These are phyloP conservation scores for Microbotryum lychnidis-dioicae DNA, from an alignment of 1,284 basidiomycete genomes.

Conservation along the genomic window DNA sequence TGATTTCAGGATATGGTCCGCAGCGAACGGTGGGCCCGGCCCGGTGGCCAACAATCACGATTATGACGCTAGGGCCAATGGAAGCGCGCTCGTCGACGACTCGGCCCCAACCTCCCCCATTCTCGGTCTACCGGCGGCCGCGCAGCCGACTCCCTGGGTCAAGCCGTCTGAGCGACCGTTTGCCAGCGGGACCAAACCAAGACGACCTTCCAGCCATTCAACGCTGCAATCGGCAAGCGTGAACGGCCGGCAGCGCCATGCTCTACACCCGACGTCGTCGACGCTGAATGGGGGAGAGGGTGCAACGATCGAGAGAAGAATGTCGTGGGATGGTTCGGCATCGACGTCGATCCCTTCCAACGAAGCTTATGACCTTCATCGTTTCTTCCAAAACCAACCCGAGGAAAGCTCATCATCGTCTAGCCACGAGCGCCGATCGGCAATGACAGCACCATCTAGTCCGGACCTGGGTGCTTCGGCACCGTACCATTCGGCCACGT, in stretches of 20 bases:
- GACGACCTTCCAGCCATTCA: neutral
- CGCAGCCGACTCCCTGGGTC: neutral
- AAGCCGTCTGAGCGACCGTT: neutral
- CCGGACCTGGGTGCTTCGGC: constrained; percentile 20
- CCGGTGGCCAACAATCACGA: neutral
- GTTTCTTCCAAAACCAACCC: constrained; percentile 29
- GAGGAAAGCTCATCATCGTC: neutral
- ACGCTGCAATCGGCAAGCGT: neutral
- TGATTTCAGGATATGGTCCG: constrained; percentile 13
- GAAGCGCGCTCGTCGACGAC: neutral
- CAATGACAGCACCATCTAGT: constrained; percentile 24
- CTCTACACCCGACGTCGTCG: neutral
- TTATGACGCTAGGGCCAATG: neutral
- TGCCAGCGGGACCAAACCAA: neutral
- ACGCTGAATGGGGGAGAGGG: neutral
- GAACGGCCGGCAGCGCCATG: neutral
- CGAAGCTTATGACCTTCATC: constrained; percentile 23
- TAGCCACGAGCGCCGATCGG: neutral
- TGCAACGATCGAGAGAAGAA: constrained; percentile 1
- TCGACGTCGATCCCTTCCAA: neutral
- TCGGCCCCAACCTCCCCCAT: neutral
- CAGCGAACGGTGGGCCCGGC: constrained; percentile 4
- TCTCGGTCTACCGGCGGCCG: neutral
- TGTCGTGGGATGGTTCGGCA: constrained; percentile 4
- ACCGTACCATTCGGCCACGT: constrained; percentile 11